Evolutionary conservation across 805 yeast species (phyloP), one percentile per base, ranked within the genome.

Genomic region (Candida tammaniensis): DNA sequence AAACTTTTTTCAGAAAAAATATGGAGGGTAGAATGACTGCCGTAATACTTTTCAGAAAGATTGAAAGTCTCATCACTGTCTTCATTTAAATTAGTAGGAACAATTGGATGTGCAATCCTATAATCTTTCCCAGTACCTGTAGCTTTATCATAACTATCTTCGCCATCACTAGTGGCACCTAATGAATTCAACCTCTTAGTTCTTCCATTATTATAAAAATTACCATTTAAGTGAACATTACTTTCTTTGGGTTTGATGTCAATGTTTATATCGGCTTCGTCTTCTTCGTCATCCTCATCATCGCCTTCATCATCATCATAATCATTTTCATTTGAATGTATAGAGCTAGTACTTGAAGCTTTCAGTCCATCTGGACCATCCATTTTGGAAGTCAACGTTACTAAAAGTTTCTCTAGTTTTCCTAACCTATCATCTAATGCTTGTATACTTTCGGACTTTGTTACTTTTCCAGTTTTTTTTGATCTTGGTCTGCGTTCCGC

Each of bases 21-120:
- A 33, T 59, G 52, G 42, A 61, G 40, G 19, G 57, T 51, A 13
- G 68, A 60, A 35, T 65, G 71, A 16, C 55, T 46, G 1, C 71
- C 70, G 23, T 53, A 51, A 31, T 48, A 64, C 29, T 31, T 36
- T 19, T 35, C 43, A 4, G 34, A 21, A 7, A 36, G 7, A 11
- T 33, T 25, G 29, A 38, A 33, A 3, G 33, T 29, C 17, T 24
- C 25, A n/a, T 22, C 18, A 6, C 15, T 12, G 11, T 13, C 20
- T 17, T 18, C 26, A 17, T 24, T 17, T 7, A 25, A 13, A 13
- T 27, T 12, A 8, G 14, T 12, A 12, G 31, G 31, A 13, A 17
- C 11, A 6, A 18, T 7, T 7, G 31, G 31, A 5, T 23, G 27
- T 5, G 27, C 15, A 12, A 23, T 23, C 4, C 10, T 7, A 13